These are phyloP conservation scores for Talaromyces proteolyticus DNA, from an alignment of 495 filamentous ascomycete genomes.

Conservation along the genomic window DNA sequence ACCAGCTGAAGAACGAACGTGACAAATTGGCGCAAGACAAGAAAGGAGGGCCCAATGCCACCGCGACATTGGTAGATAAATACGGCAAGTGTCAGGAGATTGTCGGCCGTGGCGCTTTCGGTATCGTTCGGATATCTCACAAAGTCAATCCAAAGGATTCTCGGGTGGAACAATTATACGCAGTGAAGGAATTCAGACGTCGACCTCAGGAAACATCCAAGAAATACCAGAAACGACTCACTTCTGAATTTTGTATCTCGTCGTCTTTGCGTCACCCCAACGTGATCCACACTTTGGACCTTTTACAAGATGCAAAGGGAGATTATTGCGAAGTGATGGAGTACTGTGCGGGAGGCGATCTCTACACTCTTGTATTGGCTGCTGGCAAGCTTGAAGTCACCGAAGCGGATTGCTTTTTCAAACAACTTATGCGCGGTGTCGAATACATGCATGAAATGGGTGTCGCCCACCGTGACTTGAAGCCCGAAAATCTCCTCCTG, in stretches of 20 bases:
- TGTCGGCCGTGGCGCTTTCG: constrained; percentile 95
- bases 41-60: constrained; percentile 69
- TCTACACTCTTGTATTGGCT: constrained; percentile 90
- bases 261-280: constrained; percentile 95
- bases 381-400: constrained; percentile 88
- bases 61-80: constrained; percentile 85
- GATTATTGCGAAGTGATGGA: constrained; percentile 99
- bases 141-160: constrained; percentile 80
- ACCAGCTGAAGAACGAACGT: constrained; percentile 84
- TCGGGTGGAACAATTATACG: constrained; percentile 82
- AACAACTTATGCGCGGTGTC: constrained; percentile 98
- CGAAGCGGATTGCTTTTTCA: constrained; percentile 98
- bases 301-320: constrained; percentile 92
- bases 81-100: constrained; percentile 99
- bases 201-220: constrained; percentile 89
- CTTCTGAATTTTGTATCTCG: constrained; percentile 98
- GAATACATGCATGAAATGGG: constrained; percentile 99
- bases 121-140: constrained; percentile 97
- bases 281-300: constrained; percentile 95
- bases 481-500: constrained; percentile 93
- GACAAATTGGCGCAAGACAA: constrained; percentile 70
- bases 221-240: constrained; percentile 96
- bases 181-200: constrained; percentile 96
- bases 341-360: constrained; percentile 93
- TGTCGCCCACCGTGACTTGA: constrained; percentile 93